These are phyloP conservation scores for Eragrostis nindensis DNA, from an alignment of 176 grass and related monocot genomes.

Conservation along the genomic window DNA sequence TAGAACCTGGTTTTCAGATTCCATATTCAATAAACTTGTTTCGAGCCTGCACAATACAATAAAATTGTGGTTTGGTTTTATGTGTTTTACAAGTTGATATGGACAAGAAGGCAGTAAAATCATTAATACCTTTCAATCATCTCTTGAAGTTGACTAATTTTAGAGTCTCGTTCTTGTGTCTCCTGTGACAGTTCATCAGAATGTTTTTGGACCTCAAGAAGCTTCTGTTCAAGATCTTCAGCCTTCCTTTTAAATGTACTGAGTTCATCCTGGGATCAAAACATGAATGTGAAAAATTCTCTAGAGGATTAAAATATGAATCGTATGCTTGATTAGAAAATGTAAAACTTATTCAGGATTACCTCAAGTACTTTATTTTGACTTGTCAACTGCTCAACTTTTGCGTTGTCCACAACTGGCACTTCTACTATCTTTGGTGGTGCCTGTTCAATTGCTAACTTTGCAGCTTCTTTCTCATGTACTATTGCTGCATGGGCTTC, in stretches of 20 bases:
- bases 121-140: conserved; percentile 73
- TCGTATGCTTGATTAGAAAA: conserved; percentile 24
- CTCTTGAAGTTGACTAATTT: conserved; percentile 70
- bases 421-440: conserved; percentile 90
- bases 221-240: conserved; percentile 77
- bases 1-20: conserved; percentile 86
- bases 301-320: conserved; percentile 20
- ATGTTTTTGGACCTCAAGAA: conserved; percentile 58
- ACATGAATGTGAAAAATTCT: conserved; percentile 11
- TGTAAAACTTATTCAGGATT: conserved; percentile 22
- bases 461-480: conserved; percentile 77
- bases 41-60: conserved; percentile 66
- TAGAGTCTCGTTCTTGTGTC: conserved; percentile 61
- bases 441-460: conserved; percentile 80
- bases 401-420: conserved; percentile 67
- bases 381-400: conserved; percentile 66
- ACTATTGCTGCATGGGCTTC: conserved; percentile 67
- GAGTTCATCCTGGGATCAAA: conserved; percentile 63
- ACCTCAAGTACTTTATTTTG: conserved; percentile 83
- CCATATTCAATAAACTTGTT: conserved; percentile 68
- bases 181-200: conserved; percentile 60
- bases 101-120: background rate
- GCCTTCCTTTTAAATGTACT: conserved; percentile 70
- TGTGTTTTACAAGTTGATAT: conserved; percentile 11
- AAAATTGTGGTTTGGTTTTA: conserved; percentile 27